phyloP scores from a whole-genome alignment of 1,284 basidiomycete genomes.

The Lentinula novae-zelandiae region DNA sequence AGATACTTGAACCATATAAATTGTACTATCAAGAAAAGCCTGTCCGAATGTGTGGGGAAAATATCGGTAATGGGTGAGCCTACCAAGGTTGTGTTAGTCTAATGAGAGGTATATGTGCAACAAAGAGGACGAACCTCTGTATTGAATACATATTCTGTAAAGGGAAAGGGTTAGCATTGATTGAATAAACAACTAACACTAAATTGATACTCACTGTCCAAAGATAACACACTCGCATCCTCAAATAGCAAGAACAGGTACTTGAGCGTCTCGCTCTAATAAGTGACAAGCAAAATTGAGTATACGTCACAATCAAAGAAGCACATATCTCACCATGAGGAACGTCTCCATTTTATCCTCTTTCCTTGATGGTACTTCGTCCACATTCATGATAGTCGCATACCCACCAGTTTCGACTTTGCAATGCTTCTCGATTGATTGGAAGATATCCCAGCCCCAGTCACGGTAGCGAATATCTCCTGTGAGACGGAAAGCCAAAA shows the following conservation, averaged over 20 bases:
- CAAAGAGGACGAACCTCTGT: constrained; percentile 63
- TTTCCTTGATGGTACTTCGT: constrained; percentile 59
- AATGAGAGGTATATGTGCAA: too few relatives aligned
- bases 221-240: constrained; percentile 66
- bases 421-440: constrained; percentile 86
- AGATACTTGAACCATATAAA: neutral
- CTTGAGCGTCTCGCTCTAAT: constrained; percentile 87
- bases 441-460: constrained; percentile 88
- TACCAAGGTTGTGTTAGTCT: constrained; percentile 18
- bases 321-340: constrained; percentile 61
- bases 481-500: constrained; percentile 84
- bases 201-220: constrained; percentile 55
- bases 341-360: constrained; percentile 97
- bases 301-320: neutral
- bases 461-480: constrained; percentile 81
- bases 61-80: constrained; percentile 70
- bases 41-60: constrained; percentile 48
- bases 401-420: constrained; percentile 76
- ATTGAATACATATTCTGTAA: constrained; percentile 86
- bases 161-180: neutral
- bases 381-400: constrained; percentile 83
- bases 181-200: neutral
- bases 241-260: constrained; percentile 91
- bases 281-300: constrained; percentile 5
- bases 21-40: constrained; percentile 31